Conservation (phyloP, 148 eudicot species). For the Silene uniflora region DNA sequence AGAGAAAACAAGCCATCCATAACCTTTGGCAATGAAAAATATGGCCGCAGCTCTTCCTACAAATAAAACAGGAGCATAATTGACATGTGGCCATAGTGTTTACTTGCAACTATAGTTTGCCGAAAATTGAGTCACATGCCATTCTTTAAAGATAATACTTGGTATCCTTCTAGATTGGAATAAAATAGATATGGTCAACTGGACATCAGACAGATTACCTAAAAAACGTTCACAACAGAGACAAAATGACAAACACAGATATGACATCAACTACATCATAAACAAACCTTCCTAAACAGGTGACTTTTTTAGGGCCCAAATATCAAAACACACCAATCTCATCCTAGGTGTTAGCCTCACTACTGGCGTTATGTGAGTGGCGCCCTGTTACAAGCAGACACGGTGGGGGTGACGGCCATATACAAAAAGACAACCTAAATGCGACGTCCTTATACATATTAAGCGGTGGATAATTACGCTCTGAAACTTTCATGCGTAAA, state of each 20-base stretch:
- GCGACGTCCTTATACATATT: too few species aligned
- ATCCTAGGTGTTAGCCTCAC: too few species aligned
- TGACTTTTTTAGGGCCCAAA: too few species aligned
- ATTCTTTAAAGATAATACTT: not conserved
- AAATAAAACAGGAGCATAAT: constrained; percentile 11
- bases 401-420: too few species aligned
- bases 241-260: not conserved
- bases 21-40: constrained; percentile 93
- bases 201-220: not conserved
- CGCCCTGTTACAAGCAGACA: too few species aligned
- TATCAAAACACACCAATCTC: too few species aligned
- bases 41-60: constrained; percentile 93
- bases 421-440: too few species aligned
- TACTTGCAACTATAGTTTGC: not conserved
- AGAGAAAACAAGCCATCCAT: constrained; percentile 97
- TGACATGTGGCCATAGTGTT: not conserved
- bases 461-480: too few species aligned
- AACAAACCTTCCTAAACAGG: not conserved
- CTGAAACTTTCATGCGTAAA: too few species aligned
- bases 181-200: not conserved
- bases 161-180: not conserved
- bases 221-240: not conserved
- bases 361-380: too few species aligned
- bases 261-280: not conserved
- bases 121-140: not conserved